Evolutionary conservation across 163 green algal species (phyloP).

Genomic region (Scenedesmus sp.): DNA sequence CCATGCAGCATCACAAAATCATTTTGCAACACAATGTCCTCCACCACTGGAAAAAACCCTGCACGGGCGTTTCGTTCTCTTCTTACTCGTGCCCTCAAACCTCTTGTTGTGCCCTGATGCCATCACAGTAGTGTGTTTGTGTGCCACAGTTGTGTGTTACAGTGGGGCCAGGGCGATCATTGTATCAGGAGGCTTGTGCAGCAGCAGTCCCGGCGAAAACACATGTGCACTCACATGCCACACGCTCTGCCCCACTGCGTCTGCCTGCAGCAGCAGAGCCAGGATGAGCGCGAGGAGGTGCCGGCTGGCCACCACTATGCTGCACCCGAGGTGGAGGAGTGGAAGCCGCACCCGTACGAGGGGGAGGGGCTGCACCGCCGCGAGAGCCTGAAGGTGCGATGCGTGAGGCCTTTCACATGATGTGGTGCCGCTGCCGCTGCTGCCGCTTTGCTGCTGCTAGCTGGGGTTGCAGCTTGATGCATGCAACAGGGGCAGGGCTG

Average conservation of each 20-base stretch:
- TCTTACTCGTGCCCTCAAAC: too few species aligned
- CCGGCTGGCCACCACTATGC: constrained; percentile 46
- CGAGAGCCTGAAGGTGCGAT: constrained; percentile 33
- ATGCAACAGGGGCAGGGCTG: too few species aligned
- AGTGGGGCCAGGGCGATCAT: too few species aligned
- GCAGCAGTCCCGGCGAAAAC: background rate
- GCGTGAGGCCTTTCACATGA: background rate
- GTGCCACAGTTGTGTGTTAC: too few species aligned
- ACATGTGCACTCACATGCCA: background rate
- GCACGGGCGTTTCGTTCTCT: too few species aligned
- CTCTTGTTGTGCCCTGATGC: too few species aligned
- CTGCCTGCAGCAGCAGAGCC: background rate
- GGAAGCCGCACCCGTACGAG: constrained; percentile 40
- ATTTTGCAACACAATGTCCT: too few species aligned
- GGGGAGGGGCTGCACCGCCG: constrained; percentile 37
- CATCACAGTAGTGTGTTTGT: too few species aligned
- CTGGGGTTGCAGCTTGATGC: too few species aligned
- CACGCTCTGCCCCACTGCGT: background rate
- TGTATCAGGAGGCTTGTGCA: background rate
- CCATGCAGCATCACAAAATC: too few species aligned
- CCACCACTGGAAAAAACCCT: too few species aligned
- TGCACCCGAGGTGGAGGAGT: constrained; percentile 45
- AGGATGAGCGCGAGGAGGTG: background rate
- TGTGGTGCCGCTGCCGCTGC: background rate
- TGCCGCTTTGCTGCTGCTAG: too few species aligned